phyloP scores from a whole-genome alignment of 176 grass and related monocot species.

The Elaeis guineensis region DNA sequence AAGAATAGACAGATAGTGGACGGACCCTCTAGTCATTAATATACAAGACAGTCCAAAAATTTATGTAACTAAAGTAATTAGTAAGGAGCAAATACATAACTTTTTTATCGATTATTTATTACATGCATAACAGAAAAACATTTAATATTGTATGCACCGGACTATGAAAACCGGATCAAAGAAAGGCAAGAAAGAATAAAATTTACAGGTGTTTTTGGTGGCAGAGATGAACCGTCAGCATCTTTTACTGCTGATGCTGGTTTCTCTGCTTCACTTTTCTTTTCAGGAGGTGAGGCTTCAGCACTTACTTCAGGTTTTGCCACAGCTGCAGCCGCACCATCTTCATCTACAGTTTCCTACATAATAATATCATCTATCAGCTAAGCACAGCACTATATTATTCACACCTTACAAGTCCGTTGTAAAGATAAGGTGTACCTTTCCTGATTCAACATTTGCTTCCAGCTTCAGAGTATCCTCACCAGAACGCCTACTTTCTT shows the following conservation, averaged over 20 bases:
- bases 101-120: too few relatives aligned
- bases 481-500: constrained; percentile 56
- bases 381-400: background rate
- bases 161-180: background rate
- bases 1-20: too few relatives aligned
- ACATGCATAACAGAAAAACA: too few relatives aligned
- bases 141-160: too few relatives aligned
- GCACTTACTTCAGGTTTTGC: constrained; percentile 22
- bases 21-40: too few relatives aligned
- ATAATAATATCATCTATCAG: constrained; percentile 19
- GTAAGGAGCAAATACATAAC: too few relatives aligned
- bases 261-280: constrained; percentile 36
- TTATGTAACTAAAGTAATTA: too few relatives aligned
- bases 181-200: constrained; percentile 13
- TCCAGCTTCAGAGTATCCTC: constrained; percentile 90
- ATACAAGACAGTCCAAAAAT: too few relatives aligned
- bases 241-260: constrained; percentile 15
- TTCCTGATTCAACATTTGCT: constrained; percentile 37
- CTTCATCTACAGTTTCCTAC: constrained; percentile 27
- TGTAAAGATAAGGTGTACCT: constrained; percentile 26
- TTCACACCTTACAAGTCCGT: too few relatives aligned
- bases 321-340: background rate
- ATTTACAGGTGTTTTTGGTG: background rate
- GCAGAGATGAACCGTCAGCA: background rate
- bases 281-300: constrained; percentile 16